phyloP scores from a whole-genome alignment of 768 basidiomycete species.

The Phanerodontia chrysosporium region DNA sequence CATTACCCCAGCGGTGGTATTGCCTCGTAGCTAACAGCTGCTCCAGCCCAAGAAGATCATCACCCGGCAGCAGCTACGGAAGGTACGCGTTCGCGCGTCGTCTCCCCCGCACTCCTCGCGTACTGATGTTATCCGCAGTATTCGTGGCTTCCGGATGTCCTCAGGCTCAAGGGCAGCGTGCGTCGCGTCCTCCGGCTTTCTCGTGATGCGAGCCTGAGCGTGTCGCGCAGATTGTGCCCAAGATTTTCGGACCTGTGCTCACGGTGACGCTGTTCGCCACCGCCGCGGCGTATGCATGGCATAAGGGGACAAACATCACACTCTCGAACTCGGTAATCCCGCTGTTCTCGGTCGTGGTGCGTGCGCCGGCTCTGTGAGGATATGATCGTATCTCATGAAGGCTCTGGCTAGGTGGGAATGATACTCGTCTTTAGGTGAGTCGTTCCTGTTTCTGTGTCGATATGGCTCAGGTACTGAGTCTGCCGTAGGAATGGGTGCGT shows the following conservation, averaged over 20 bases:
- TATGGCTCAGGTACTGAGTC: too few relatives aligned
- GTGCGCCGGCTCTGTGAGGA: constrained; percentile 22
- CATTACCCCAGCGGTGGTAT: neutral
- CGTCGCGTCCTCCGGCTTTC: constrained; percentile 24
- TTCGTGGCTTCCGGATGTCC: constrained; percentile 87
- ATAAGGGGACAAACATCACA: constrained; percentile 52
- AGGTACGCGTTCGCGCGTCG: constrained; percentile 8
- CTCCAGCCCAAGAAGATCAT: constrained; percentile 22
- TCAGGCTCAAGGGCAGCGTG: constrained; percentile 80
- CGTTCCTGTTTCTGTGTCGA: too few relatives aligned
- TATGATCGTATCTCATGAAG: too few relatives aligned
- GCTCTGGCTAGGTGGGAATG: constrained; percentile 73
- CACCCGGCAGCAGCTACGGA: constrained; percentile 23
- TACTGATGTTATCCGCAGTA: constrained; percentile 41
- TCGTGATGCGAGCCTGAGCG: neutral
- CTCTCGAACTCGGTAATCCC: constrained; percentile 85
- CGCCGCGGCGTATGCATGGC: constrained; percentile 54
- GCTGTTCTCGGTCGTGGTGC: constrained; percentile 82
- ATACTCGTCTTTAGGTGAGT: constrained; percentile 83
- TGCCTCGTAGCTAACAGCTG: neutral
- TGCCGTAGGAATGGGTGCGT: constrained; percentile 71
- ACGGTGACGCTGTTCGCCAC: constrained; percentile 77
- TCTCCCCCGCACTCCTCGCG: neutral
- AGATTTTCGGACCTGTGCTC: constrained; percentile 77
- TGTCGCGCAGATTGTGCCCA: constrained; percentile 53